phyloP scores from a whole-genome alignment of 2,329 filamentous ascomycete species.

The Stachybotrys elegans region DNA sequence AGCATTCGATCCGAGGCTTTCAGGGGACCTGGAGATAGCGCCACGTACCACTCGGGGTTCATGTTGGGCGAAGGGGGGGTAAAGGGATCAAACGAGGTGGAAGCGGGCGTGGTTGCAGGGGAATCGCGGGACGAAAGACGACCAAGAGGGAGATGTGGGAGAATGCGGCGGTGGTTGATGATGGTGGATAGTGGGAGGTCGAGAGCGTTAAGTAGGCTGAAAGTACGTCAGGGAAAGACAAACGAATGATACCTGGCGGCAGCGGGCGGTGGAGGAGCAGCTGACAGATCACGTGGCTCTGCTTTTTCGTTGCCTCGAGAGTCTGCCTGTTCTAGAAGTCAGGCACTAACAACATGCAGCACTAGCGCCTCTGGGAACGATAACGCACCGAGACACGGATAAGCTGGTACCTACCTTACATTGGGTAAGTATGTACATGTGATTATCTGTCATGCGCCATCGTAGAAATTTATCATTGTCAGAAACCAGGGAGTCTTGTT shows the following conservation, averaged over 20 bases:
- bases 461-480: too few relatives aligned
- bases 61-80: conserved; percentile 49
- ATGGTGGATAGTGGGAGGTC: conserved; percentile 19
- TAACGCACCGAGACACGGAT: too few relatives aligned
- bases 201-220: conserved; percentile 21
- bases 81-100: not conserved
- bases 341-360: too few relatives aligned
- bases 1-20: conserved; percentile 16
- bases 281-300: conserved; percentile 21
- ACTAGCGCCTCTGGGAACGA: too few relatives aligned
- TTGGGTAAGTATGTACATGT: too few relatives aligned
- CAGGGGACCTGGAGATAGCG: conserved; percentile 24
- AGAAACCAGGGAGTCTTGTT: too few relatives aligned
- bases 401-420: too few relatives aligned
- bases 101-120: not conserved
- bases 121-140: conserved; percentile 3
- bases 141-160: conserved; percentile 4
- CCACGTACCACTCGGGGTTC: conserved; percentile 88
- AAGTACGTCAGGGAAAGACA: conserved; percentile 30
- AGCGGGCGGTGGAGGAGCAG: conserved; percentile 18
- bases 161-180: conserved; percentile 17
- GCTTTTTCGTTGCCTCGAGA: too few relatives aligned
- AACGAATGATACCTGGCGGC: conserved; percentile 21
- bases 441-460: too few relatives aligned
- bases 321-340: too few relatives aligned